These are phyloP conservation scores for Phytophthora cryptogea DNA, from an alignment of 352 stramenopile genomes.

Conservation along the genomic window DNA sequence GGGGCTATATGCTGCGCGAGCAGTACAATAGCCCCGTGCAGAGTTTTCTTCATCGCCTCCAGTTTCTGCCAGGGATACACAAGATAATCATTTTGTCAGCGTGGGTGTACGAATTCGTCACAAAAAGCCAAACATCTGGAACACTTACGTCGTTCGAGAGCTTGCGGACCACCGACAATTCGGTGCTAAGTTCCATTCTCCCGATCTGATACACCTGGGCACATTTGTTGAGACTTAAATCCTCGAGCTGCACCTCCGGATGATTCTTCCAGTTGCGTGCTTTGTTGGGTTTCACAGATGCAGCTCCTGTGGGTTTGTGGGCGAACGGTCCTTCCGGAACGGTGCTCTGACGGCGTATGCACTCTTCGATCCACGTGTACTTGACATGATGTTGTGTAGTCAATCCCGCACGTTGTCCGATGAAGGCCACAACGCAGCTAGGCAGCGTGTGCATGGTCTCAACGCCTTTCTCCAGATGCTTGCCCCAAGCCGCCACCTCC, in stretches of 20 bases:
- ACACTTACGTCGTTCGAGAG: constrained; percentile 46
- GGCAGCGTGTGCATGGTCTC: constrained; percentile 45
- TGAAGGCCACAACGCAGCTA: constrained; percentile 59
- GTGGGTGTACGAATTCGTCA: no score
- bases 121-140: background rate
- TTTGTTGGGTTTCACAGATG: constrained; percentile 19
- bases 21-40: constrained; percentile 68
- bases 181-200: constrained; percentile 38
- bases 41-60: constrained; percentile 50
- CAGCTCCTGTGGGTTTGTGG: constrained; percentile 20
- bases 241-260: constrained; percentile 53
- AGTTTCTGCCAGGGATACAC: constrained; percentile 44
- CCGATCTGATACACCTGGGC: constrained; percentile 50
- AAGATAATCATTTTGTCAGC: constrained; percentile 3
- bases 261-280: constrained; percentile 51
- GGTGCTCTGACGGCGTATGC: constrained; percentile 52
- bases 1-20: constrained; percentile 78
- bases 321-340: constrained; percentile 62
- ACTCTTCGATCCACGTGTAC: constrained; percentile 87
- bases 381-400: constrained; percentile 65
- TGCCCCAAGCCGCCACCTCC: constrained; percentile 46
- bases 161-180: constrained; percentile 57
- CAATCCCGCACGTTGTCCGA: constrained; percentile 57
- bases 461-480: constrained; percentile 40
- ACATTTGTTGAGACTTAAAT: constrained; percentile 49